phyloP scores from a whole-genome alignment of 2,329 filamentous ascomycete genomes.

The Penicillium hesseltinei region DNA sequence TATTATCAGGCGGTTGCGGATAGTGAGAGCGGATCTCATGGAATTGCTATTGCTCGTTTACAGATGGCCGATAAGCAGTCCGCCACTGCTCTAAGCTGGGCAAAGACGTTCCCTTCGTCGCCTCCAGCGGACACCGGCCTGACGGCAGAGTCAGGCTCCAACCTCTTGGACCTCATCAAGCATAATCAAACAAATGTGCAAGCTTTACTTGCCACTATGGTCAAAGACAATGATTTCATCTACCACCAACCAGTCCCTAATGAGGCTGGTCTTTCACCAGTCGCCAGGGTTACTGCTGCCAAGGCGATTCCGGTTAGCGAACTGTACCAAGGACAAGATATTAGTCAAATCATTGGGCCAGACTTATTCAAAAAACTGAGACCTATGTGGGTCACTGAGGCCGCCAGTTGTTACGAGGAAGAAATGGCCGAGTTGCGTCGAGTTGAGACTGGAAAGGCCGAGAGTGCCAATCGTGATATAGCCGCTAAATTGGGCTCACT shows the following conservation, averaged over 20 bases:
- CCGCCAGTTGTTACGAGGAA: conserved; percentile 94
- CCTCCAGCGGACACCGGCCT: conserved; percentile 81
- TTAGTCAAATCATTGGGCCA: conserved; percentile 92
- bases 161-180: conserved; percentile 77
- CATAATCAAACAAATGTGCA: conserved; percentile 77
- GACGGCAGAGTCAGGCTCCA: conserved; percentile 70
- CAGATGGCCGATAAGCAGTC: conserved; percentile 75
- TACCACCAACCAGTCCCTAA: conserved; percentile 91
- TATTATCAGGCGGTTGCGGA: conserved; percentile 93
- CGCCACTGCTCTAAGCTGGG: conserved; percentile 73
- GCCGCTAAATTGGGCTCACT: conserved; percentile 91
- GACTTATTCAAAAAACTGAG: conserved; percentile 97
- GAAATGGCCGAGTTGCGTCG: conserved; percentile 95
- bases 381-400: conserved; percentile 92
- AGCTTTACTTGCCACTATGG: conserved; percentile 71
- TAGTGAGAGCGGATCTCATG: conserved; percentile 83
- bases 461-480: conserved; percentile 93
- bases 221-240: conserved; percentile 97
- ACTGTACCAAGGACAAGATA: conserved; percentile 94
- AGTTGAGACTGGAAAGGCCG: conserved; percentile 89
- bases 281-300: conserved; percentile 88
- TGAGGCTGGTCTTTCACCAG: conserved; percentile 75
- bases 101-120: conserved; percentile 76
- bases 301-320: conserved; percentile 98
- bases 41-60: conserved; percentile 77